A percentile compares a stretch with the other conserved stretches of the same genome.
These are phyloP conservation scores for Penicillium sp. DNA, from an alignment of 2,329 filamentous ascomycete species.

Conservation along the genomic window DNA sequence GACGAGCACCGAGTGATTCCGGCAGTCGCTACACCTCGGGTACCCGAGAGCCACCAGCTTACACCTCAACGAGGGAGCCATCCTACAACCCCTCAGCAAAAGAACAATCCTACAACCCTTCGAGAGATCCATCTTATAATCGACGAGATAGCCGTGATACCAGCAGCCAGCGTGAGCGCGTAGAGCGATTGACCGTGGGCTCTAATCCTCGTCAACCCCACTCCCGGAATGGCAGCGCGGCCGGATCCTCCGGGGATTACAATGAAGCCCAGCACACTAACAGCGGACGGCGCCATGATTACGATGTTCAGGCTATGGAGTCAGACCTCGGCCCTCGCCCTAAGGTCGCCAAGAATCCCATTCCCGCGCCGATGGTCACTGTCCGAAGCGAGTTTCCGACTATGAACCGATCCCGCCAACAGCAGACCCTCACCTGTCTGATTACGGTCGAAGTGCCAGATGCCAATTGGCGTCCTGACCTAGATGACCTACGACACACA, in stretches of 20 bases:
- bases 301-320: constrained; percentile 95
- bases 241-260: constrained; percentile 74
- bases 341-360: constrained; percentile 72
- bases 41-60: constrained; percentile 11
- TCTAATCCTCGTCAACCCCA: constrained; percentile 52
- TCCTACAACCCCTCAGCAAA: constrained; percentile 26
- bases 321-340: constrained; percentile 70
- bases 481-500: constrained; percentile 67
- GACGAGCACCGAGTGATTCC: constrained; percentile 35
- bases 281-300: constrained; percentile 75
- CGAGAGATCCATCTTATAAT: constrained; percentile 16
- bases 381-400: constrained; percentile 97
- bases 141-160: constrained; percentile 45
- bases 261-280: constrained; percentile 69
- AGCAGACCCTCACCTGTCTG: constrained; percentile 90
- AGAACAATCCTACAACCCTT: constrained; percentile 17
- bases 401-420: constrained; percentile 83
- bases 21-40: constrained; percentile 25
- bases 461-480: constrained; percentile 82
- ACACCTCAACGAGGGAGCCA: not conserved
- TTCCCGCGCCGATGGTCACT: constrained; percentile 86
- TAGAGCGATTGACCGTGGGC: constrained; percentile 45
- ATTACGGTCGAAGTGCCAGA: constrained; percentile 92
- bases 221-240: constrained; percentile 73
- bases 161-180: constrained; percentile 42